Percentiles rank a stretch among this genome's conserved stretches.
Evolutionary conservation across 257 asterid species (phyloP).

Genomic region (Jacaranda mimosifolia): DNA sequence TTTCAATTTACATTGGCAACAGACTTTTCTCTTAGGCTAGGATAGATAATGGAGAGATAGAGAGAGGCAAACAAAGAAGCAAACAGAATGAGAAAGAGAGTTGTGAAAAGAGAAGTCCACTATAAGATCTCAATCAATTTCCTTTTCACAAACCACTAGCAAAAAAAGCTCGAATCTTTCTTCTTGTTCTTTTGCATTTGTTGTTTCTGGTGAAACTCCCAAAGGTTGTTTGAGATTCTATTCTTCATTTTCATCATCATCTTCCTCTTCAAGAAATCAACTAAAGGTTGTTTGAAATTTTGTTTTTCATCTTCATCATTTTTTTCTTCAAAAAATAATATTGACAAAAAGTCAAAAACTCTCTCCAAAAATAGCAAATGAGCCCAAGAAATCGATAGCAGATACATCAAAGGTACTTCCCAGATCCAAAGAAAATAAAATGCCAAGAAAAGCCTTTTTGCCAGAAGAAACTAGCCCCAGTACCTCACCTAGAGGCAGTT

Average conservation of each 20-base stretch:
- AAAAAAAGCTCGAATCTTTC: constrained; percentile 31
- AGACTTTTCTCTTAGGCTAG: neutral
- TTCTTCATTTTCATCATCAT: constrained; percentile 38
- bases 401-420: constrained; percentile 27
- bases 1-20: constrained; percentile 13
- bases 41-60: constrained; percentile 28
- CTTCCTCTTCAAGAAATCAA: constrained; percentile 42
- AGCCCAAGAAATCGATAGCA: constrained; percentile 37
- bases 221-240: constrained; percentile 40
- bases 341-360: constrained; percentile 34
- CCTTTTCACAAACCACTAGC: constrained; percentile 37
- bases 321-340: constrained; percentile 39
- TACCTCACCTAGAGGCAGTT: constrained; percentile 26
- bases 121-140: constrained; percentile 52
- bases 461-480: constrained; percentile 40
- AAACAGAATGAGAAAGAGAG: constrained; percentile 20
- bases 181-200: constrained; percentile 37
- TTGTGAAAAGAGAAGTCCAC: constrained; percentile 46
- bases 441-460: constrained; percentile 42
- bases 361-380: constrained; percentile 30
- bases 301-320: constrained; percentile 38
- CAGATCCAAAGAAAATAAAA: constrained; percentile 54
- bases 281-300: constrained; percentile 41
- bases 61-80: constrained; percentile 33
- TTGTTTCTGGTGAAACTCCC: constrained; percentile 41